phyloP scores from a whole-genome alignment of 1,284 basidiomycete species.

The Puccinia coronata region DNA sequence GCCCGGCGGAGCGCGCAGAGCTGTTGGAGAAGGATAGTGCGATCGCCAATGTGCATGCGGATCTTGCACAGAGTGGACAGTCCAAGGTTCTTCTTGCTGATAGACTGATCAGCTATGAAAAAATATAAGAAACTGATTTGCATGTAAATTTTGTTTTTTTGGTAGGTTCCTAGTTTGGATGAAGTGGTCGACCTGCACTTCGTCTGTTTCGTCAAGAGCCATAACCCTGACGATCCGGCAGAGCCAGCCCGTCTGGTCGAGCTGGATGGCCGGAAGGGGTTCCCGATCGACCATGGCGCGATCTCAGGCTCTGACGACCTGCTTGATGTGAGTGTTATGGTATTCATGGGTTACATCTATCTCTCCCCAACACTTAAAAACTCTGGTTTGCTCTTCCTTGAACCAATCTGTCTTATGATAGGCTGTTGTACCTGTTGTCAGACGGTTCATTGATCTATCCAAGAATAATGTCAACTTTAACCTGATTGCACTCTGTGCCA shows the following conservation, averaged over 20 bases:
- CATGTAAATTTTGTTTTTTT: not conserved
- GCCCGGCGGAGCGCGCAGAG: slow-evolving; percentile 34
- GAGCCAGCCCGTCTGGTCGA: slow-evolving; percentile 53
- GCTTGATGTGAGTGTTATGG: slow-evolving; percentile 16
- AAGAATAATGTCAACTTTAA: slow-evolving; percentile 38
- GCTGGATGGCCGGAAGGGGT: slow-evolving; percentile 56
- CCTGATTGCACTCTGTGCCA: slow-evolving; percentile 38
- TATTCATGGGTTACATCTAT: not conserved
- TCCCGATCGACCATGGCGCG: slow-evolving; percentile 54
- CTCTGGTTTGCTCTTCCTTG: not conserved
- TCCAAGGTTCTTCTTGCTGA: slow-evolving; percentile 55
- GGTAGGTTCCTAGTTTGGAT: slow-evolving; percentile 54
- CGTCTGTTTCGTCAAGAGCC: slow-evolving; percentile 56
- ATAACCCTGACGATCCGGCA: slow-evolving; percentile 40
- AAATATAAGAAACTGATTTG: not conserved
- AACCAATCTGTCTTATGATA: not conserved
- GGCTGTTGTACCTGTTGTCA: slow-evolving; percentile 47
- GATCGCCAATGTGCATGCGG: slow-evolving; percentile 28
- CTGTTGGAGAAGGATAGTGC: slow-evolving; percentile 33
- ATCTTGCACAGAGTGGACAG: slow-evolving; percentile 53
- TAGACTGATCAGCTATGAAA: not conserved
- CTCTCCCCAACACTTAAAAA: not conserved
- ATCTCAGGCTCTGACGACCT: slow-evolving; percentile 2
- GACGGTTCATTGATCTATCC: slow-evolving; percentile 27
- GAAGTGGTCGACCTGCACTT: slow-evolving; percentile 58